phyloP scores from a whole-genome alignment of 495 filamentous ascomycete genomes.

The Amphirosellinia nigrospora region DNA sequence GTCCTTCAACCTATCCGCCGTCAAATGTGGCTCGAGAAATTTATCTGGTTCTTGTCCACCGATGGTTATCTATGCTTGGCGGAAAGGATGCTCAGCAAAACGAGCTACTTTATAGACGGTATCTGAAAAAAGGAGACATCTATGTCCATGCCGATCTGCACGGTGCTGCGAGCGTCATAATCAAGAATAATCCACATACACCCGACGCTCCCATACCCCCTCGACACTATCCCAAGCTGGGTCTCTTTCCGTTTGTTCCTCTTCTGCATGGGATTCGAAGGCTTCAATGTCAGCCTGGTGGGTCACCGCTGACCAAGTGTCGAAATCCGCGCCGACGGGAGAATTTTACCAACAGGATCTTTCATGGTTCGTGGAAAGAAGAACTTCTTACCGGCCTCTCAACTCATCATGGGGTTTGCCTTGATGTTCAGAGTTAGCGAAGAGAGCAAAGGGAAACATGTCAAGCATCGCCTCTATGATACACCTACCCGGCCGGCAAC shows the following conservation, averaged over 20 bases:
- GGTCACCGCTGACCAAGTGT: constrained; percentile 86
- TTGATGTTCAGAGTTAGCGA: constrained; percentile 89
- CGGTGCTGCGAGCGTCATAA: constrained; percentile 79
- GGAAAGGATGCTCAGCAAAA: constrained; percentile 90
- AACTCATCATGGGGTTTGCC: constrained; percentile 84
- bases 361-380: constrained; percentile 86
- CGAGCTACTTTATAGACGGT: constrained; percentile 84
- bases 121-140: constrained; percentile 86
- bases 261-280: constrained; percentile 93
- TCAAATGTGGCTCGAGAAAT: constrained; percentile 96
- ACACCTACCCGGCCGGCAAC: constrained; percentile 25
- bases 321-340: constrained; percentile 78
- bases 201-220: constrained; percentile 87
- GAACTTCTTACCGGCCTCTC: constrained; percentile 88
- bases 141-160: constrained; percentile 91
- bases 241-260: constrained; percentile 79
- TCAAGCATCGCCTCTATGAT: constrained; percentile 71
- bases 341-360: constrained; percentile 77
- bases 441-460: constrained; percentile 80
- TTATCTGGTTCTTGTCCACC: constrained; percentile 90
- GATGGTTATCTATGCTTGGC: constrained; percentile 93
- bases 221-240: constrained; percentile 92
- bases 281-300: constrained; percentile 95
- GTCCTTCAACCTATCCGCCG: constrained; percentile 81
- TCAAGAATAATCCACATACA: constrained; percentile 80